These are phyloP conservation scores for Eimeria sp. DNA, from an alignment of 169 alveolate genomes.

Conservation along the genomic window DNA sequence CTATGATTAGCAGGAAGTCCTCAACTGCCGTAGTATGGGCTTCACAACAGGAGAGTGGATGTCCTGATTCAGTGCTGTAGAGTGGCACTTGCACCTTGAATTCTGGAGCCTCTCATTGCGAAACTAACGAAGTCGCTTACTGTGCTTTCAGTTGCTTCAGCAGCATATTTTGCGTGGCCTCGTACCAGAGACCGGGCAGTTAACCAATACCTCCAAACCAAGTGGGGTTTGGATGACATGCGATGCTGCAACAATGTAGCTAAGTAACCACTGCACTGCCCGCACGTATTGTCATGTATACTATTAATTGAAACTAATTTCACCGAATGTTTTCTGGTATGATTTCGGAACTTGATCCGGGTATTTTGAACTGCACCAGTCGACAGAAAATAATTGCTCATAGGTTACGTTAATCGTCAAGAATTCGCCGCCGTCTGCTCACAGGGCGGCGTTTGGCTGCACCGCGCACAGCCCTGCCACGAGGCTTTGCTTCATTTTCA, in stretches of 20 bases:
- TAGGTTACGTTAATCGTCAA: conserved; percentile 6
- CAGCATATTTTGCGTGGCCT: neutral
- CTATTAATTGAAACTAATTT: too few species aligned
- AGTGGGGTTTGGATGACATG: neutral
- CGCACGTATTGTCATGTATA: too few species aligned
- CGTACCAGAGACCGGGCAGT: neutral
- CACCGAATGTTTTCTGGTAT: too few species aligned
- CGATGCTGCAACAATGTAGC: neutral
- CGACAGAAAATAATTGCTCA: neutral
- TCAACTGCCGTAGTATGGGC: neutral
- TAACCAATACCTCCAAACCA: neutral
- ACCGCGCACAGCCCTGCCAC: conserved; percentile 52
- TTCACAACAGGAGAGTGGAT: neutral
- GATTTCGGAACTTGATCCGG: too few species aligned
- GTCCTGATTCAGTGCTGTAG: neutral
- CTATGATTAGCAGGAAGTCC: neutral
- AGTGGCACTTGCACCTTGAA: neutral
- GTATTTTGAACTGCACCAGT: neutral
- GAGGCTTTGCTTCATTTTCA: conserved; percentile 33
- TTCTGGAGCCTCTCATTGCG: neutral
- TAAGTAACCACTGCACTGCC: neutral
- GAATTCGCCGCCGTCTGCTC: conserved; percentile 43
- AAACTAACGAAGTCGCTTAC: neutral
- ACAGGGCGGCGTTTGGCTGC: conserved; percentile 65
- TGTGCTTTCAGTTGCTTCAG: neutral